Percentiles rank a stretch among this genome's conserved stretches.
Conservation (phyloP, 441 rosid species). For the Gossypium laxum region DNA sequence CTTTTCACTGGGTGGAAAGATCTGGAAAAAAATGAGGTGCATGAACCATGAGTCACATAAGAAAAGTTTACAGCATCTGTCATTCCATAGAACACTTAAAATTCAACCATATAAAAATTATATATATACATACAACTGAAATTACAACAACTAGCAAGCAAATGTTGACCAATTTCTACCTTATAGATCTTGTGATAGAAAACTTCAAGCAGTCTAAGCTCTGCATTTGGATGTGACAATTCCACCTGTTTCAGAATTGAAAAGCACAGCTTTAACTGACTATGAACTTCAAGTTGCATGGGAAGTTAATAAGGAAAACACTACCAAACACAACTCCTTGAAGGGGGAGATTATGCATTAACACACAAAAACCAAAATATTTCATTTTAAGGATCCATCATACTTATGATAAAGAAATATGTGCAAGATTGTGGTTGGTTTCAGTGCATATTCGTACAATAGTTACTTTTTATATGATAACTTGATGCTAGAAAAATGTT, state of each 20-base stretch:
- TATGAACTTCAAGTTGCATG: not conserved
- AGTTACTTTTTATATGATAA: not conserved
- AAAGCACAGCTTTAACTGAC: not conserved
- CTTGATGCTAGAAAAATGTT: not conserved
- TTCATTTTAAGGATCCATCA: not conserved
- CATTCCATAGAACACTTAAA: not conserved
- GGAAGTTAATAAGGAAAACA: not conserved
- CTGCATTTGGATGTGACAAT: slow-evolving; percentile 51
- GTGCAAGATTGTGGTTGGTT: not conserved
- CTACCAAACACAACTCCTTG: not conserved
- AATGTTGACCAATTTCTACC: slow-evolving; percentile 25
- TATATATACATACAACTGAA: not conserved
- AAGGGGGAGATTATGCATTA: slow-evolving; percentile 3
- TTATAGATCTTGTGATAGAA: slow-evolving; percentile 60
- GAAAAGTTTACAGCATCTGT: not conserved
- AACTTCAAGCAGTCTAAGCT: slow-evolving; percentile 59
- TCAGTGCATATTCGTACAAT: not conserved
- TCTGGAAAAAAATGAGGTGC: slow-evolving; percentile 18
- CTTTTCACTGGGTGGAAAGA: slow-evolving; percentile 31
- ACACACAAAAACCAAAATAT: not conserved
- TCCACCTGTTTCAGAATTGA: slow-evolving; percentile 39
- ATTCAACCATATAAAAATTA: not conserved
- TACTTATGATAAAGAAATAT: not conserved
- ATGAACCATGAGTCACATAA: not conserved
- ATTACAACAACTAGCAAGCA: not conserved